These are phyloP conservation scores for Chloropicon primus DNA, from an alignment of 139 green algal genomes.

Conservation along the genomic window DNA sequence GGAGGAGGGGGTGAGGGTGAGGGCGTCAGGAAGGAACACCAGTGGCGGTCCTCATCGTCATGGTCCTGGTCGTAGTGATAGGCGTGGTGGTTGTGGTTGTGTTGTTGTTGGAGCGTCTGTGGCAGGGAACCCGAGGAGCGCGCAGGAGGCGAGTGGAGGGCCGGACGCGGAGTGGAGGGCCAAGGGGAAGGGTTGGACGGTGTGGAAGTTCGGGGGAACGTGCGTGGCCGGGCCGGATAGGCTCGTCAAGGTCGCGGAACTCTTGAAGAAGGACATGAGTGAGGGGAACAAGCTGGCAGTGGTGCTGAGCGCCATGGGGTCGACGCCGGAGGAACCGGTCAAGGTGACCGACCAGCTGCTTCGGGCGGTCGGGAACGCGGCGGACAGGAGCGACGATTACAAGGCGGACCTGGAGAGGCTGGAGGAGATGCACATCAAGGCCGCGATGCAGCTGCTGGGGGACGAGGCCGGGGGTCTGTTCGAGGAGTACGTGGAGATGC, in stretches of 20 bases:
- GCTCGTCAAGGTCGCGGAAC: constrained; percentile 55
- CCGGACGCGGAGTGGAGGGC: background rate
- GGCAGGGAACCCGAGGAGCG: no score
- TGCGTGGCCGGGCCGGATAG: constrained; percentile 79
- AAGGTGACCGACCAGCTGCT: constrained; percentile 91
- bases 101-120: no score
- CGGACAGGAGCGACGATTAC: constrained; percentile 52
- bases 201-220: constrained; percentile 96
- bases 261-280: constrained; percentile 45
- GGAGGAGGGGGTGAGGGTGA: no score
- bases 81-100: no score
- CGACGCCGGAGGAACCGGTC: background rate
- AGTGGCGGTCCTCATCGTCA: no score
- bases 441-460: constrained; percentile 67
- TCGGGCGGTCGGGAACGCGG: constrained; percentile 66
- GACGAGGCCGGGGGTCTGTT: background rate
- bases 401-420: constrained; percentile 65
- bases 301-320: constrained; percentile 67
- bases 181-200: constrained; percentile 11
- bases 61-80: no score
- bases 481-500: constrained; percentile 46
- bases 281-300: constrained; percentile 39
- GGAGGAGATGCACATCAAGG: constrained; percentile 79
- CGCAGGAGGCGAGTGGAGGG: background rate
- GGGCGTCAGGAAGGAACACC: no score